Evolutionary conservation across 1,284 basidiomycete genomes (phyloP), one percentile per base, ranked within the genome.

Genomic region (Pseudozyma pruni): DNA sequence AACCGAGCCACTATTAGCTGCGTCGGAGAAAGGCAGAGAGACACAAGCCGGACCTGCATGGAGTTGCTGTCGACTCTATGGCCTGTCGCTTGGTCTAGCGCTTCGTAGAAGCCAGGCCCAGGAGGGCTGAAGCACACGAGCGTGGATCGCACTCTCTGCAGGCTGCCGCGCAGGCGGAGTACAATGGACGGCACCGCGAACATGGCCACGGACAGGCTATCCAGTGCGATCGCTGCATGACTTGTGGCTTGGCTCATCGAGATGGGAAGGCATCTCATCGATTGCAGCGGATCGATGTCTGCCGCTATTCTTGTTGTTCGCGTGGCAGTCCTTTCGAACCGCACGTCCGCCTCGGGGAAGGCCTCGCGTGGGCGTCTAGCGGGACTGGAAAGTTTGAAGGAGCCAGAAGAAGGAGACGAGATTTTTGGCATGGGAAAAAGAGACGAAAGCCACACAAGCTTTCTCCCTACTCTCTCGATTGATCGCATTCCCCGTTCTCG

Each of bases 301-400:
- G 23, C 41, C 34, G 37, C 47, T 23, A 16, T 33, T 17, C 27
- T 31, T 25, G 8, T 32, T 20, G 8, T 16, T 38, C 47, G 55
- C 47, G 35, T 57, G 55, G 55, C 47, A 50, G 22, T 29, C 19
- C 9, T 2, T 9, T 29, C 35, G 47, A 32, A 25, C 23, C 32
- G 48, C 48, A 57, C 8, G 42, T 17, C 22, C 31, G 27, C 33
- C 56, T 52, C 48, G 56, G 56, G n/a, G 43, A 47, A 37, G 32
- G 39, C 49, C 38, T 40, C 48, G 56, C 56, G 38, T 51, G 56
- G 48, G 56, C 56, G 43, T 51, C 17, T 20, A 40, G 47, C 47
- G 47, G 47, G 25, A 31, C 34, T 40, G 23, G 46, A 38, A 48
- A 29, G 9, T 3, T 17, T 13, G 3, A 46, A 38, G 37, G 9